Evolutionary conservation across 1,139 yeast genomes (phyloP).

Genomic region (Pichia sp.): DNA sequence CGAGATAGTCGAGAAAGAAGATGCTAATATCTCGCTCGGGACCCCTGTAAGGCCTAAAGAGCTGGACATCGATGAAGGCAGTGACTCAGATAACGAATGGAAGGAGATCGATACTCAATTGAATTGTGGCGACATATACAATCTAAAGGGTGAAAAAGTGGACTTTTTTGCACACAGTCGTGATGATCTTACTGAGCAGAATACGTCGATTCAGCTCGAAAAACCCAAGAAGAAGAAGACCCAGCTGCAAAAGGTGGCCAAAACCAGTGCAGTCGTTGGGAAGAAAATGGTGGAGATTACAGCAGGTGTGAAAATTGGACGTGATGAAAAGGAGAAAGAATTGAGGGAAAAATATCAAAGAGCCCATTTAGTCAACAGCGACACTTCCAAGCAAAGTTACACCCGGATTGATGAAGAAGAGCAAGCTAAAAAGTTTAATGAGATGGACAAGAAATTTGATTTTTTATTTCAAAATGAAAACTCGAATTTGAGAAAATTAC

Average conservation of each 20-base stretch:
- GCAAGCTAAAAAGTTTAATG: constrained; percentile 74
- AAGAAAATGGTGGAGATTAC: constrained; percentile 47
- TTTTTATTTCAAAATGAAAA: constrained; percentile 55
- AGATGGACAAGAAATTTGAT: constrained; percentile 77
- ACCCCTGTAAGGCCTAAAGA: constrained; percentile 10
- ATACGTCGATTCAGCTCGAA: constrained; percentile 12
- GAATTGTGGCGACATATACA: constrained; percentile 45
- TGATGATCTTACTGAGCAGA: constrained; percentile 19
- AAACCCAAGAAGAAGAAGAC: constrained; percentile 20
- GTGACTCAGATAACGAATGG: constrained; percentile 39
- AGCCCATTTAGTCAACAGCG: constrained; percentile 16
- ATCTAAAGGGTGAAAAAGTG: constrained; percentile 48
- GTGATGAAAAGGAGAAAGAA: constrained; percentile 12
- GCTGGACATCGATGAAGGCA: constrained; percentile 16
- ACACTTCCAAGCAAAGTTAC: constrained; percentile 48
- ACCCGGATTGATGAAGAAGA: constrained; percentile 86
- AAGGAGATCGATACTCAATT: constrained; percentile 51
- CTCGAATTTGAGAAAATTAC: constrained; percentile 30
- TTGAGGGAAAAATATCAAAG: constrained; percentile 14
- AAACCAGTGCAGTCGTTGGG: constrained; percentile 75
- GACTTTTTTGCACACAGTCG: constrained; percentile 31
- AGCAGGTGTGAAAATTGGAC: constrained; percentile 16
- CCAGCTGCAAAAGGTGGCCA: constrained; percentile 26
- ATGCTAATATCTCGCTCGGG: background rate
- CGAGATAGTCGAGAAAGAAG: background rate